These are phyloP conservation scores for Fraxinus latifolia DNA, from an alignment of 305 asterid genomes.

Conservation along the genomic window DNA sequence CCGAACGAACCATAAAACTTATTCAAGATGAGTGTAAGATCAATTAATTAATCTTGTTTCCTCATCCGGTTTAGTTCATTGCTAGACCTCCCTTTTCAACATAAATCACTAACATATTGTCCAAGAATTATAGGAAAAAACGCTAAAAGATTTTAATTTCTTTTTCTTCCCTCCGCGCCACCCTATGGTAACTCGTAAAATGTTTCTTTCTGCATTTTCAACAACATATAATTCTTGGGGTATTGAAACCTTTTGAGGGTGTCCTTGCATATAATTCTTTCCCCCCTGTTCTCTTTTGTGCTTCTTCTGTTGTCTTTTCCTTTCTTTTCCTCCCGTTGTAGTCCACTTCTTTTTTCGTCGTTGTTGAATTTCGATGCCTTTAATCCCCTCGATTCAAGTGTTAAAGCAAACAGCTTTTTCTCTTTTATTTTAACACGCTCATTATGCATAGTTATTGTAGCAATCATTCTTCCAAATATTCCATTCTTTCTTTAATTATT, in stretches of 20 bases:
- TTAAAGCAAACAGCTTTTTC: conserved; percentile 32
- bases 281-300: neutral
- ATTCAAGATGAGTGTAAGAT: neutral
- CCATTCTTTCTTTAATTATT: conserved; percentile 16
- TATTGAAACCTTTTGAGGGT: neutral
- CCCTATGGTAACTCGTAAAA: neutral
- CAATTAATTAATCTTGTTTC: neutral
- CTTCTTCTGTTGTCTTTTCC: conserved; percentile 23
- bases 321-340: conserved; percentile 19
- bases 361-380: conserved; percentile 17
- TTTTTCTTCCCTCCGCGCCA: neutral
- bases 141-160: neutral
- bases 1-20: neutral
- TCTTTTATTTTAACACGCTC: conserved; percentile 27
- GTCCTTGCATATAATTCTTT: neutral
- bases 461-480: conserved; percentile 23
- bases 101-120: neutral
- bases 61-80: neutral
- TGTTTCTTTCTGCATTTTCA: neutral
- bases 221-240: neutral
- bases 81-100: neutral
- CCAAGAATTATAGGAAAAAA: neutral
- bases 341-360: conserved; percentile 20
- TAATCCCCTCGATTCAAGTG: conserved; percentile 29
- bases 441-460: conserved; percentile 21